Base-by-base conservation (phyloP, 257 asterid species). In the Scutellaria barbata region DNA sequence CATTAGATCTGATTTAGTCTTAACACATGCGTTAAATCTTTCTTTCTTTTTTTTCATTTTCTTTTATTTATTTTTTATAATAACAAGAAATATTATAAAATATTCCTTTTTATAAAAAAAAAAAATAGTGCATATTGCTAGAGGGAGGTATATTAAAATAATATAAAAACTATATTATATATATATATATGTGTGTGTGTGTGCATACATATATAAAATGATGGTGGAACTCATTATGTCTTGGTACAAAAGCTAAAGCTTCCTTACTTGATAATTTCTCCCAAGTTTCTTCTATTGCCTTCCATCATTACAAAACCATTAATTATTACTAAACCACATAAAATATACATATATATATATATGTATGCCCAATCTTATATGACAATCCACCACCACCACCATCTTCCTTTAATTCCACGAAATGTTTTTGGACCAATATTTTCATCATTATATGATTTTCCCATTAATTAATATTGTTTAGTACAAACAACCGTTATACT, bases 161-260 rank as follows among this genome's bases (percentile, higher is more conserved):
- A 46, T 58, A 11, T 11, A 7, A 46, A 1, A 46, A 3, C 10
- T 55, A 20, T 55, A 55, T 20, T 20, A 20, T 20, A 20, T 25
- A 20, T 35, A 11, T 5, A 12, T 33, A 35, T 13, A 6, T 35
- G 3, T n/a, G 33, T 33, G 11, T 10, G 18, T 3, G 8, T 9
- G 35, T 51, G 2, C 25, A 20, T 20, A 22, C 25, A 22, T 2
- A 22, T 2, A 14, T 66, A 30, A 11, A 63, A 68, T 74, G 76
- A 68, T 74, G 58, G 66, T 78, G 78, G 68, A 59, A 73, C 62
- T 84, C 81, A 85, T 85, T 72, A 82, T 87, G 84, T 80, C 85
- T 77, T 80, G 64, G 74, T 80, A 72, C 40, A 69, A 84, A 88
- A 84, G 88, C 75, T 66, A 84, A 81, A 72, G 80, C 70, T 45